Evolutionary conservation across 352 stramenopile species (phyloP).

Genomic region (Halophytophthora polymorphica): DNA sequence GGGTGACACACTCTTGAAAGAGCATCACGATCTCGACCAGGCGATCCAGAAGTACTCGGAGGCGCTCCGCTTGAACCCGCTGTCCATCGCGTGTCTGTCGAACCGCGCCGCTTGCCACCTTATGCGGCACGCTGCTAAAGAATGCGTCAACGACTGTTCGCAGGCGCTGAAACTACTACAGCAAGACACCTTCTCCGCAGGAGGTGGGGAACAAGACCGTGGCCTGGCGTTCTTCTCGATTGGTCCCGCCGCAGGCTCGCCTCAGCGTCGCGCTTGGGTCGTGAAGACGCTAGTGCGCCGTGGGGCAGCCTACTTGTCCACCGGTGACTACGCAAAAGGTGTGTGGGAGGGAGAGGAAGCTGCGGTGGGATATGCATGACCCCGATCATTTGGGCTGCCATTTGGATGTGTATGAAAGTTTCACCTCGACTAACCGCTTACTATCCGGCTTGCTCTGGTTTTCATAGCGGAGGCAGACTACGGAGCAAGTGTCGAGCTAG

Average conservation of each 20-base stretch:
- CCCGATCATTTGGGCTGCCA: too few relatives aligned
- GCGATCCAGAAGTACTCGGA: slow-evolving; percentile 56
- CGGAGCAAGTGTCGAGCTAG: slow-evolving; percentile 48
- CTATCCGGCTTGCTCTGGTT: neutral
- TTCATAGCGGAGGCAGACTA: slow-evolving; percentile 55
- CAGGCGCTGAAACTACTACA: slow-evolving; percentile 55
- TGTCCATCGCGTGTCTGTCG: slow-evolving; percentile 69
- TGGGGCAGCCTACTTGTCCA: slow-evolving; percentile 42
- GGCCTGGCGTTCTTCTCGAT: slow-evolving; percentile 58
- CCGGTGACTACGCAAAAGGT: slow-evolving; percentile 42
- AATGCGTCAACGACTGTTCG: slow-evolving; percentile 65
- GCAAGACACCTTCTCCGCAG: slow-evolving; percentile 13
- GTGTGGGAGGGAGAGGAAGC: too few relatives aligned
- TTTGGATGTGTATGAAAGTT: neutral
- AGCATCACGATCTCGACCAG: slow-evolving; percentile 31
- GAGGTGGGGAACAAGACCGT: slow-evolving; percentile 1
- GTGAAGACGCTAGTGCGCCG: slow-evolving; percentile 75
- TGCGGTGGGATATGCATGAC: too few relatives aligned
- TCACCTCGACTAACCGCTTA: neutral
- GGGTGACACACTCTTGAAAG: slow-evolving; percentile 45
- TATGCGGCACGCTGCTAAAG: slow-evolving; percentile 35
- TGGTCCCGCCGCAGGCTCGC: slow-evolving; percentile 45
- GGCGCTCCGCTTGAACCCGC: slow-evolving; percentile 49
- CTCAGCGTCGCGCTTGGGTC: slow-evolving; percentile 65
- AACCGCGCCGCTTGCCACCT: slow-evolving; percentile 74